Evolutionary conservation across 495 filamentous ascomycete genomes (phyloP).

Genomic region (Eremomyces bilateralis): DNA sequence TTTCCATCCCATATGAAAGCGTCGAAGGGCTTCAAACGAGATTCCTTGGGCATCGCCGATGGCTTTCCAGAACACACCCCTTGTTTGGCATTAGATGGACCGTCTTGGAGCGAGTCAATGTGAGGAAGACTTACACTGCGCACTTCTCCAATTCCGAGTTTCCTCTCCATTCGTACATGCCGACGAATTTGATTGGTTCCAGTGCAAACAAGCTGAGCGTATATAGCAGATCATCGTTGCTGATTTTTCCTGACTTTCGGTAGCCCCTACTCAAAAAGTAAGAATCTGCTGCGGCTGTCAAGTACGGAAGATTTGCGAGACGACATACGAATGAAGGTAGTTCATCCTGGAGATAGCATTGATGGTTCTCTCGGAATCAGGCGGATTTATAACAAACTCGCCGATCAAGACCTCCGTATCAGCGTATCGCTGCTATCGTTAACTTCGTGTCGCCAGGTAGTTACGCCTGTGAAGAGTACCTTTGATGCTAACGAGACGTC

Average conservation of each 20-base stretch:
- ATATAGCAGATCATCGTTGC: conserved; percentile 43
- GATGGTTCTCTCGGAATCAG: conserved; percentile 26
- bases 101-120: neutral
- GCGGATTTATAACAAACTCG: conserved; percentile 29
- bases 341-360: conserved; percentile 40
- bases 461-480: too few relatives aligned
- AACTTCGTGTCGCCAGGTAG: too few relatives aligned
- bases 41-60: conserved; percentile 8
- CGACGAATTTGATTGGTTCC: conserved; percentile 35
- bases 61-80: conserved; percentile 7
- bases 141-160: conserved; percentile 41
- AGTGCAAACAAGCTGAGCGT: conserved; percentile 39
- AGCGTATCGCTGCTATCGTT: conserved; percentile 33
- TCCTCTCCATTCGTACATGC: conserved; percentile 38
- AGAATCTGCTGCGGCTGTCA: neutral
- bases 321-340: conserved; percentile 28
- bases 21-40: conserved; percentile 1
- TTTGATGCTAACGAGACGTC: conserved; percentile 29
- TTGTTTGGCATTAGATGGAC: neutral
- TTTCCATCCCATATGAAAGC: conserved; percentile 1
- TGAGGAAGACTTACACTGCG: conserved; percentile 15
- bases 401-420: conserved; percentile 38
- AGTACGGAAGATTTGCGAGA: neutral
- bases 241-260: conserved; percentile 33
- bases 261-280: too few relatives aligned